Percentiles rank a stretch among this genome's conserved stretches.
phyloP scores from a whole-genome alignment of 1,284 basidiomycete genomes.

The Sanghuangporus sanghuang region DNA sequence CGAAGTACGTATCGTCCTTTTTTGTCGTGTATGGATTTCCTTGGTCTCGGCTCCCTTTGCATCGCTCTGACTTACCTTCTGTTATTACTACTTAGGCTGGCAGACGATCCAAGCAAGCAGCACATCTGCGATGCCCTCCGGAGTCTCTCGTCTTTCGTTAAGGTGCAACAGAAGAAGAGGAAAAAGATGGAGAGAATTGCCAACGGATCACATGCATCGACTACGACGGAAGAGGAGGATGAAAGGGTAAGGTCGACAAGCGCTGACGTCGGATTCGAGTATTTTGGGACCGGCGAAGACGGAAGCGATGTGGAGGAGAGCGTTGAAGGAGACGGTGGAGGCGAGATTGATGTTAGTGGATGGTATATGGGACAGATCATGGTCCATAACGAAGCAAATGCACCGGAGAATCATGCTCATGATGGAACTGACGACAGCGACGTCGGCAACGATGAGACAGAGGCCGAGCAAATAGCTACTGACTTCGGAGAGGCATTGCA shows the following conservation, averaged over 20 bases:
- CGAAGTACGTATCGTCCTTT: slow-evolving; percentile 33
- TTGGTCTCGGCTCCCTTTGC: not conserved
- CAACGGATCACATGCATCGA: not conserved
- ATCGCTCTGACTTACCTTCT: not conserved
- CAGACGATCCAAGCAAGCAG: slow-evolving; percentile 47
- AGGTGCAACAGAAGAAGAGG: slow-evolving; percentile 35
- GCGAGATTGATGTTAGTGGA: too few species aligned
- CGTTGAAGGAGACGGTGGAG: too few species aligned
- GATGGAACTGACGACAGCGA: not conserved
- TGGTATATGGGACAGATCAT: too few species aligned
- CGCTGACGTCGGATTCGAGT: not conserved
- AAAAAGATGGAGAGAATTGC: not conserved
- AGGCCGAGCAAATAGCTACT: not conserved
- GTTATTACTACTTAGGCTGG: slow-evolving; percentile 32
- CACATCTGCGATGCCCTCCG: slow-evolving; percentile 48
- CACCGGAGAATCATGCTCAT: not conserved
- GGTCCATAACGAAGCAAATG: too few species aligned
- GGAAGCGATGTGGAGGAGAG: too few species aligned
- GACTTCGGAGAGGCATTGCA: not conserved
- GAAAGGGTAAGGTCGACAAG: too few species aligned
- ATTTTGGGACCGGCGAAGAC: not conserved
- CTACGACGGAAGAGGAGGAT: too few species aligned
- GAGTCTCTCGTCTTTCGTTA: slow-evolving; percentile 42
- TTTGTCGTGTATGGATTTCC: not conserved
- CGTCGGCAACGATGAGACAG: not conserved